Base-by-base conservation (phyloP, 139 green algal species). In the Zygnema cylindricum region DNA sequence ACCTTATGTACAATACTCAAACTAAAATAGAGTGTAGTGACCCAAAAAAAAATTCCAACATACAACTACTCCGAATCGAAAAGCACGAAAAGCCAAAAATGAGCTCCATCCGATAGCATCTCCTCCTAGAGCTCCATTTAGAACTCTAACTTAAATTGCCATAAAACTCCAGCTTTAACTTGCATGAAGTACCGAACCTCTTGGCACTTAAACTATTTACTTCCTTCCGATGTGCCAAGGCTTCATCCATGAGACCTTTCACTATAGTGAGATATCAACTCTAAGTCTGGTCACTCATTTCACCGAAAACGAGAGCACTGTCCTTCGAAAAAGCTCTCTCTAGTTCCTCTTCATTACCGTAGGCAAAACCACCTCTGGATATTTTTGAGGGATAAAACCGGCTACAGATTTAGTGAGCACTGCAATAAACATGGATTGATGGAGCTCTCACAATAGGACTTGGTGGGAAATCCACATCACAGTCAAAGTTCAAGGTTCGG, bases 151-250 rank as follows among this genome's bases (percentile, higher is more conserved):
- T n/a, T n/a, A n/a, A n/a, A n/a, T n/a, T n/a, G n/a, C n/a, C n/a
- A n/a, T n/a, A n/a, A n/a, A n/a, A n/a, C n/a, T n/a, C n/a, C n/a
- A n/a, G n/a, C n/a, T n/a, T n/a, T n/a, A 88, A 88, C 57, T 88
- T 41, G 82, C 82, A 88, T 35, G 82, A 88, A n/a, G 82, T 88
- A 16, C 82, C 82, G 1, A 88, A 54, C 30, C 55, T 69, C 82
- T 43, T 40, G 21, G 32, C 32, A 41, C 55, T 84, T 22, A 43
- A 49, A 25, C 32, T 83, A 39, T 39, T 82, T 32, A 57, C 32
- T 1, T 55, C 23, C 3, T 55, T 43, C 21, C 82, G 49, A n/a
- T 32, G 49, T n/a, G 30, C 32, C 3, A 83, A 43, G 1, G 36
- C 33, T 38, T 90, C 85, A 40, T 90, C 85, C 21, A 90, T 25